Evolutionary conservation across 2,329 filamentous ascomycete species (phyloP), one percentile per base, ranked within the genome.

Genomic region (Ophiostoma sp.): DNA sequence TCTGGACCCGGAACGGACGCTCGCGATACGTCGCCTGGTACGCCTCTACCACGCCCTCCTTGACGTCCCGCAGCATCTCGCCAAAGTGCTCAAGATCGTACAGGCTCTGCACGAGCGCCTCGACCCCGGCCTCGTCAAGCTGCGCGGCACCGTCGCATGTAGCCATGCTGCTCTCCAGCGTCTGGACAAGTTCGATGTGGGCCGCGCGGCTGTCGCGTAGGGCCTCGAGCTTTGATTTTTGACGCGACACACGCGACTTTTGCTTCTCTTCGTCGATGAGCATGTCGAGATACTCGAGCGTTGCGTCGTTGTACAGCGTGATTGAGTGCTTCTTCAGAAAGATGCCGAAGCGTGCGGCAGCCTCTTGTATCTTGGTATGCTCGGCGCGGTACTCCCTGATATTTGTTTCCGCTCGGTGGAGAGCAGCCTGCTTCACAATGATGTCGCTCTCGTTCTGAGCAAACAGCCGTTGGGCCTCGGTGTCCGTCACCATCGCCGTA

Each of bases 221-320:
- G 18, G 73, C 68, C 45, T 71, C 67, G 2, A 77, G 72, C 40
- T 73, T 73, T 5, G 67, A 65, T 2, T 67, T 66, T 66, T 73
- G 72, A 16, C 73, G 74, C 18, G 76, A 76, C 52, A 71, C 71
- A 2, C 71, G 55, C 3, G 78, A 71, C 70, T 79, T 79, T 40
- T 69, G 70, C 49, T 75, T 66, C 71, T 80, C 77, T 60, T 78
- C 74, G 47, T 77, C 74, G 70, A 81, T 80, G 0, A 79, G 71
- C 68, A 74, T 71, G 45, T 79, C 76, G 3, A 81, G 72, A 69
- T 81, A 80, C 12, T 74, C 77, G 4, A 79, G 66, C 12, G 76
- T 78, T 0, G 77, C 76, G 69, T 81, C 79, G 64, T 81, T 81
- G 74, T 78, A 79, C 0, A 76, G 72, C 1, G 75, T 74, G 66